Evolutionary conservation across 176 grass and related monocot genomes (phyloP).

Genomic region (Alopecurus myosuroides): DNA sequence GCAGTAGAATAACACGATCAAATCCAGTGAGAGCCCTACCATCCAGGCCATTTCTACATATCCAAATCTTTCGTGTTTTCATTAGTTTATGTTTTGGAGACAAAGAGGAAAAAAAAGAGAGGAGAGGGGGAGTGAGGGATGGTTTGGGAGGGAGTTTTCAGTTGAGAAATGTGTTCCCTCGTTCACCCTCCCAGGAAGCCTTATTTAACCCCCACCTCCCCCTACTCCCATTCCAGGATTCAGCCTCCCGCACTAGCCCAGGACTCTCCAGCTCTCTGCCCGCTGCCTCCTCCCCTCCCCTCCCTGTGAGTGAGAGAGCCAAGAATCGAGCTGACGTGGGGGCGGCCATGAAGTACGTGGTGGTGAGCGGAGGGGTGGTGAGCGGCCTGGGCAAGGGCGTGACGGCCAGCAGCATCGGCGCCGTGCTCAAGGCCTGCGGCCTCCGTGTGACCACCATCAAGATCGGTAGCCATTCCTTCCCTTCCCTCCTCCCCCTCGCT

Average conservation of each 20-base stretch:
- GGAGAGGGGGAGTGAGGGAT: not conserved
- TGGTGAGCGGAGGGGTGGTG: conserved; percentile 91
- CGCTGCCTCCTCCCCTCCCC: not conserved
- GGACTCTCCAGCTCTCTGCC: not conserved
- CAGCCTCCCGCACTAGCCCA: not conserved
- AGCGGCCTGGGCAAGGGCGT: conserved; percentile 97
- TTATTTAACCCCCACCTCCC: conserved; percentile 23
- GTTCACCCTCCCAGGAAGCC: not conserved
- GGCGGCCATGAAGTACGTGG: conserved; percentile 56
- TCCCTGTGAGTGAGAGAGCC: not conserved
- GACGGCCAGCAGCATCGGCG: conserved; percentile 90
- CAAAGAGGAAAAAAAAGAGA: not conserved
- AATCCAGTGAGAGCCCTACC: not conserved
- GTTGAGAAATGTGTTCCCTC: not conserved
- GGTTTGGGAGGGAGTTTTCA: not conserved
- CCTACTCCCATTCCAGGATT: not conserved
- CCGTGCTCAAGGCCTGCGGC: conserved; percentile 82
- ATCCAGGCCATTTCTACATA: not conserved
- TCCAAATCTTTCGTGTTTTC: not conserved
- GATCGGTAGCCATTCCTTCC: conserved; percentile 55
- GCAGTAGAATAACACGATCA: not conserved
- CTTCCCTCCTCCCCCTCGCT: conserved; percentile 41
- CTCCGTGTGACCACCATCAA: conserved; percentile 91
- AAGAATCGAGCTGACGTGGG: not conserved
- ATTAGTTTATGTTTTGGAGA: not conserved